Evolutionary conservation across 257 asterid species (phyloP), one percentile per base, ranked within the genome.

Genomic region (Solanum appendiculatum): DNA sequence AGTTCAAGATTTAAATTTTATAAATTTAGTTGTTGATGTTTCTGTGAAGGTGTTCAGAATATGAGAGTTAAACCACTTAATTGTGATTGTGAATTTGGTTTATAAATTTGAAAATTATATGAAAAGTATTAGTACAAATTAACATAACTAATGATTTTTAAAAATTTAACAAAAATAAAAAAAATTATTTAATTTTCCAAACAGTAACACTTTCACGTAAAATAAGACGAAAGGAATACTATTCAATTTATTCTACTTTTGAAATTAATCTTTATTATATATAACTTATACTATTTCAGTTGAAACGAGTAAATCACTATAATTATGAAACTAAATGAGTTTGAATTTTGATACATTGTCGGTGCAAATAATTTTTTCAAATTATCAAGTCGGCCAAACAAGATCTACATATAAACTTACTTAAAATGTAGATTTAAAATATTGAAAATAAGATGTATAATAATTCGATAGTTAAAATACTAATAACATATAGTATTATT

Each of bases 321-420:
- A 12, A 6, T 5, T 4, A 21, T 1, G 10, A 27, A 70, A 33
- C 18, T 5, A 51, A 51, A 18, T 1, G 14, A 69, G 14, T 69
- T 69, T 69, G 0, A 69, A 0, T 2, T 31, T 15, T 69, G n/a
- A 31, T 69, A 6, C 3, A 5, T 16, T 1, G 0, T 66, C 0
- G 20, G 2, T 31, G 13, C 3, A 69, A 69, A 3, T 18, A 69
- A 69, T 15, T 13, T 0, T 69, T 31, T 31, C 16, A 33, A 15
- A 69, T 16, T 33, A 69, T 1, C 40, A 1, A 29, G 8, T 69
- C n/a, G 1, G 27, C 9, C 74, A 66, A 66, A 0, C 7, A 16
- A 6, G 13, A 27, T 60, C 15, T 68, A 29, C 12, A 16, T 6
- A 7, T 7, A 4, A 14, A 16, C 4, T 18, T 31, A 16, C 3